These are phyloP conservation scores for Piper betle DNA, from an alignment of 164 flowering plant genomes.

Conservation along the genomic window DNA sequence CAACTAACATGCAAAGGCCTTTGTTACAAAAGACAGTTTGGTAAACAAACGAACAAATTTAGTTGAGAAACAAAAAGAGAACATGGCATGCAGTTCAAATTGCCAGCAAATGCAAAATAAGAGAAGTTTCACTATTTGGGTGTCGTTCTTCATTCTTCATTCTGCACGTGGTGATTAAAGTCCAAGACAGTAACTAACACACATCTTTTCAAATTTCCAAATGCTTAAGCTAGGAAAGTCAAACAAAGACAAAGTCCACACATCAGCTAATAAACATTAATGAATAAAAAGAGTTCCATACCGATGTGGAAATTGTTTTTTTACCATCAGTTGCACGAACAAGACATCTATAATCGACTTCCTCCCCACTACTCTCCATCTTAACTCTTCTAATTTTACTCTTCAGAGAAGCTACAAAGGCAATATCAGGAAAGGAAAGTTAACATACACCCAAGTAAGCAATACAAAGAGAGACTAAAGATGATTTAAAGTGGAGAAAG, in stretches of 20 bases:
- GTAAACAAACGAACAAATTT: neutral
- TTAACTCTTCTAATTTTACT: conserved; percentile 51
- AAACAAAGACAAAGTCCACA: neutral
- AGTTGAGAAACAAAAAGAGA: too few relatives aligned
- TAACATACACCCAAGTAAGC: neutral
- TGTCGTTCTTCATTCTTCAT: too few relatives aligned
- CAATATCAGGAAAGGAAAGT: neutral
- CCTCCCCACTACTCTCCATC: conserved; percentile 39
- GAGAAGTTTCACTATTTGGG: too few relatives aligned
- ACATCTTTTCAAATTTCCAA: neutral
- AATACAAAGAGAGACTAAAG: neutral
- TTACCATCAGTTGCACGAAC: conserved; percentile 74
- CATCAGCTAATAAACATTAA: too few relatives aligned
- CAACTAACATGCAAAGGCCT: neutral
- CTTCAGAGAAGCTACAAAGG: conserved; percentile 51
- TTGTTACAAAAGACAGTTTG: neutral
- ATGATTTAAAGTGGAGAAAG: neutral
- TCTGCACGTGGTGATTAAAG: too few relatives aligned
- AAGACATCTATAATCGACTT: conserved; percentile 59
- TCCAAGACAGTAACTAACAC: neutral
- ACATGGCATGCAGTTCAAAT: too few relatives aligned
- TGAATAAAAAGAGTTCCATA: conserved; percentile 15
- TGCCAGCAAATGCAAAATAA: too few relatives aligned
- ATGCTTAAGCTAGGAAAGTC: neutral
- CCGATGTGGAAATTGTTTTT: conserved; percentile 73